Conservation (phyloP, 805 yeast genomes). For the Suhomyces pyralidae region DNA sequence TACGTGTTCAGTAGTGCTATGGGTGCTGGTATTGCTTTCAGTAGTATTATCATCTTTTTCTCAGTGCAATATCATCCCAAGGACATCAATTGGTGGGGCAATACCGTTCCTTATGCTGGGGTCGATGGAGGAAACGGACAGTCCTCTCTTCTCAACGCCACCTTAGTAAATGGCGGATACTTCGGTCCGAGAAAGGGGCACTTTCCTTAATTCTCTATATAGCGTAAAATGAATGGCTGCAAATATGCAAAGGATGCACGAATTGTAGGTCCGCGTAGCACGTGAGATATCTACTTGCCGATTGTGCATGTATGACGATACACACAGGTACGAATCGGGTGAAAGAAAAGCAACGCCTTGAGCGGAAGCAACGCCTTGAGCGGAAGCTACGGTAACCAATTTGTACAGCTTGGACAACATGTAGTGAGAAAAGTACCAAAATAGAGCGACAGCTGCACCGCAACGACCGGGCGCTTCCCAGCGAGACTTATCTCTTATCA, state of each 20-base stretch:
- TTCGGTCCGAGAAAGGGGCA: slow-evolving; percentile 20
- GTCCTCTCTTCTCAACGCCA: slow-evolving; percentile 27
- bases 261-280: neutral
- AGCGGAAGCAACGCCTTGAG: neutral
- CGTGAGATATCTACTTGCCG: neutral
- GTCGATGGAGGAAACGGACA: slow-evolving; percentile 13
- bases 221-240: neutral
- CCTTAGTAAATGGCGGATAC: slow-evolving; percentile 17
- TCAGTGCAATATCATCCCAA: slow-evolving; percentile 11
- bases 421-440: neutral
- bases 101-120: slow-evolving; percentile 15
- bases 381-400: neutral
- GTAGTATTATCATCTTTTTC: slow-evolving; percentile 10
- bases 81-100: slow-evolving; percentile 21
- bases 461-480: neutral
- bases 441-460: neutral
- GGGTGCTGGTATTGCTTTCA: slow-evolving; percentile 15
- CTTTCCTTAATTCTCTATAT: slow-evolving; percentile 8
- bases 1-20: slow-evolving; percentile 10
- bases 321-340: neutral
- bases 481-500: neutral
- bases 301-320: neutral
- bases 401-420: neutral
- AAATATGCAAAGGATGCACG: neutral
- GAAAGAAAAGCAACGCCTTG: neutral